Percentiles rank a stretch among this genome's conserved stretches.
Conservation (phyloP, 2,329 filamentous ascomycete species). For the Fusarium miscanthi region DNA sequence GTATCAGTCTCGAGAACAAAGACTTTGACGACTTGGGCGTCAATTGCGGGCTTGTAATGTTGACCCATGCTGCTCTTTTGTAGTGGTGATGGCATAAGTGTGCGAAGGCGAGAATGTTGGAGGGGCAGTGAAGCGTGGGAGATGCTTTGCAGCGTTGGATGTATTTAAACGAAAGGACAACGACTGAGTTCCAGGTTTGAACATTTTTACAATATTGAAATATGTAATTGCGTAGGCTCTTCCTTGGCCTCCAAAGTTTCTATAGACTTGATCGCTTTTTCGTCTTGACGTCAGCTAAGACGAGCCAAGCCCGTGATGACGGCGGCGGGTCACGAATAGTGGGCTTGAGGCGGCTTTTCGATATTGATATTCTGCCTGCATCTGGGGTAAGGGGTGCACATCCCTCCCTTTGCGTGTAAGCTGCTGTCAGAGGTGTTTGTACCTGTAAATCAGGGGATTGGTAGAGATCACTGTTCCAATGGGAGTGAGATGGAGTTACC, state of each 20-base stretch:
- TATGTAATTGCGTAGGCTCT: background rate
- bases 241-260: background rate
- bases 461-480: slow-evolving; percentile 15
- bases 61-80: slow-evolving; percentile 40
- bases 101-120: background rate
- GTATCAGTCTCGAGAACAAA: slow-evolving; percentile 70
- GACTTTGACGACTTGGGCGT: slow-evolving; percentile 49
- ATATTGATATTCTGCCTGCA: background rate
- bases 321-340: slow-evolving; percentile 37
- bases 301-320: slow-evolving; percentile 37
- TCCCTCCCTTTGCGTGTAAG: background rate
- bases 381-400: background rate
- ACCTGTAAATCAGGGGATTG: slow-evolving; percentile 29
- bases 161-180: slow-evolving; percentile 8
- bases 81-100: background rate
- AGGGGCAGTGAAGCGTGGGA: background rate
- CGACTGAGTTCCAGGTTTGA: slow-evolving; percentile 12
- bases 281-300: slow-evolving; percentile 35
- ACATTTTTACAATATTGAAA: slow-evolving; percentile 8
- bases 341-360: background rate
- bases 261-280: background rate
- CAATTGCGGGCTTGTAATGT: slow-evolving; percentile 42
- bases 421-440: slow-evolving; percentile 7
- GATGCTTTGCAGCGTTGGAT: background rate
- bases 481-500: slow-evolving; percentile 5